A percentile compares a stretch with the other conserved stretches of the same genome.
These are phyloP conservation scores for Paramecium tetraurelia DNA, from an alignment of 73 alveolate species.

Conservation along the genomic window DNA sequence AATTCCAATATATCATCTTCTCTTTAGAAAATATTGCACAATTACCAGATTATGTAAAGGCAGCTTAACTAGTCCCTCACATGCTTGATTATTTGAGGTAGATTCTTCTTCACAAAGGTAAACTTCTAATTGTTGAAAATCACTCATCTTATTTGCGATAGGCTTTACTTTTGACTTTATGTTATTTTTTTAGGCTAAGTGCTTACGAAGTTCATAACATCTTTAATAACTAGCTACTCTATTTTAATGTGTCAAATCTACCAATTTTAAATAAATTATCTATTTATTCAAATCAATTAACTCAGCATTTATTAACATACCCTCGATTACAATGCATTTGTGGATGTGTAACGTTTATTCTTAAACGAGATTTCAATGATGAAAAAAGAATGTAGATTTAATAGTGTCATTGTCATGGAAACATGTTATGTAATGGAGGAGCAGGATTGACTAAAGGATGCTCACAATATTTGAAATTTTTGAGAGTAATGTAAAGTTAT, in stretches of 20 bases:
- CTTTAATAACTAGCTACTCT: constrained; percentile 7
- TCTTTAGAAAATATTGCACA: constrained; percentile 65
- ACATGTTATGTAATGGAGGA: constrained; percentile 72
- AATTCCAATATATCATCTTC: constrained; percentile 66
- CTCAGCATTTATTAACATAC: constrained; percentile 65
- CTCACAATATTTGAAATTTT: constrained; percentile 67
- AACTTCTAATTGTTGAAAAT: constrained; percentile 88
- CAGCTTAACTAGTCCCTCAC: constrained; percentile 64
- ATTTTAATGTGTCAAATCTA: not conserved
- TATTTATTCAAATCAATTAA: not conserved
- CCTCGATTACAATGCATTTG: constrained; percentile 84
- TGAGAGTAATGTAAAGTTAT: constrained; percentile 63
- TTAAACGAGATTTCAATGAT: constrained; percentile 73
- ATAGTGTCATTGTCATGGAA: constrained; percentile 74
- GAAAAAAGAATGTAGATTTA: constrained; percentile 61
- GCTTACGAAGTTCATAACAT: constrained; percentile 90
- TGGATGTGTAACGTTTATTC: constrained; percentile 72
- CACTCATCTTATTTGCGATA: constrained; percentile 81
- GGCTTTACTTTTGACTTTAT: constrained; percentile 74
- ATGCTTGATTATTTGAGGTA: constrained; percentile 89
- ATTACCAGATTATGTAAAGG: constrained; percentile 61
- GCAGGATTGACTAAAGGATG: constrained; percentile 90
- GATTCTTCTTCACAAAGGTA: constrained; percentile 87
- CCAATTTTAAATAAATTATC: constrained; percentile 49
- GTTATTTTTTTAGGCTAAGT: constrained; percentile 77